Conservation (phyloP, 2,329 filamentous ascomycete genomes). For the Xylaria sp. region DNA sequence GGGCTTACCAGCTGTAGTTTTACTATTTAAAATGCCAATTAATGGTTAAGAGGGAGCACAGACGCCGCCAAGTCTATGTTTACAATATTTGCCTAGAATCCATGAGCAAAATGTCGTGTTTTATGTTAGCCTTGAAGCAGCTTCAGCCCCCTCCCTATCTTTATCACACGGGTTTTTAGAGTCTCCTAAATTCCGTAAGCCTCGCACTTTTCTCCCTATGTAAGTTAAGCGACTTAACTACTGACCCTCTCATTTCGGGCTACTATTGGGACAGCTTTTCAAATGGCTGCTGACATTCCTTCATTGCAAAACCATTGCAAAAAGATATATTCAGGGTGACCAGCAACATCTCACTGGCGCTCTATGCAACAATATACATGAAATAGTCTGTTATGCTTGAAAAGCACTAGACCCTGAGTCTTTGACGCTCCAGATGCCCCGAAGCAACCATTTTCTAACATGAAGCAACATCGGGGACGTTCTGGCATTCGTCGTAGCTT, state of each 20-base stretch:
- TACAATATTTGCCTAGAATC: too few species aligned
- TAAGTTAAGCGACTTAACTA: neutral
- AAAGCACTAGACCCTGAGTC: neutral
- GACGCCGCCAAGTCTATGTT: too few species aligned
- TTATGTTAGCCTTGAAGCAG: neutral
- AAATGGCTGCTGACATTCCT: neutral
- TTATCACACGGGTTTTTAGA: too few species aligned
- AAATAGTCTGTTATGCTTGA: neutral
- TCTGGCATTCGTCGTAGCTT: slow-evolving; percentile 66
- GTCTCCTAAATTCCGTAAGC: too few species aligned
- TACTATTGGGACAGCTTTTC: neutral
- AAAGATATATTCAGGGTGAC: neutral
- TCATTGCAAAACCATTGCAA: neutral
- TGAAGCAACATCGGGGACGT: slow-evolving; percentile 38
- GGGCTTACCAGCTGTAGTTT: too few species aligned
- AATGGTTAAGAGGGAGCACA: too few species aligned
- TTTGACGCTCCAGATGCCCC: too few species aligned
- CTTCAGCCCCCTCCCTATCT: too few species aligned
- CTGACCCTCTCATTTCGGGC: neutral
- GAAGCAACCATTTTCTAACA: neutral
- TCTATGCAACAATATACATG: neutral
- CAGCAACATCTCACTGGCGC: neutral
- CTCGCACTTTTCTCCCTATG: too few species aligned
- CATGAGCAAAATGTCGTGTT: too few species aligned
- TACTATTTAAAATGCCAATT: too few species aligned